Conservation (phyloP, 495 filamentous ascomycete species). For the Penicillium angulare region DNA sequence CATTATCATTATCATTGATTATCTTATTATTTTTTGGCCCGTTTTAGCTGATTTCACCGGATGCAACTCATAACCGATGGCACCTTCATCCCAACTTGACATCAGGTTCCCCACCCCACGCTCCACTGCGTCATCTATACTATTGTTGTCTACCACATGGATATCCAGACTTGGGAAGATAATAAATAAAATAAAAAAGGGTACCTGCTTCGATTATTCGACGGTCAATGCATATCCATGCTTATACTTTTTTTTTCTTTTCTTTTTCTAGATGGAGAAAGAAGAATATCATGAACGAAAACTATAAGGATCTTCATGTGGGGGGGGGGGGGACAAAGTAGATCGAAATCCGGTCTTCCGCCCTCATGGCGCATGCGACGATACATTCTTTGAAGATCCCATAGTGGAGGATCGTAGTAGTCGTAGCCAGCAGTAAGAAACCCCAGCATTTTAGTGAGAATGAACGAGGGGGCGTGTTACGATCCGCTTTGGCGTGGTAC, state of each 20-base stretch:
- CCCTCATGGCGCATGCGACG: slow-evolving; percentile 12
- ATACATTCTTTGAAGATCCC: slow-evolving; percentile 5
- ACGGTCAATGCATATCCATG: neutral
- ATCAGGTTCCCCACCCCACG: neutral
- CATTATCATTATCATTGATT: slow-evolving; percentile 14
- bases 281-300: neutral
- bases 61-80: slow-evolving; percentile 36
- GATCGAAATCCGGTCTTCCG: neutral
- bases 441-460: too few species aligned
- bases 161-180: neutral
- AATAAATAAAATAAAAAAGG: neutral
- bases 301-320: neutral
- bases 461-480: neutral
- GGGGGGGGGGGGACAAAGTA: neutral
- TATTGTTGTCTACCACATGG: slow-evolving; percentile 26
- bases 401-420: too few species aligned
- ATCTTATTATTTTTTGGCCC: slow-evolving; percentile 5
- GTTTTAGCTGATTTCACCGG: slow-evolving; percentile 17
- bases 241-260: too few species aligned
- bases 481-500: slow-evolving; percentile 1
- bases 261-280: too few species aligned
- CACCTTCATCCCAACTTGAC: slow-evolving; percentile 18
- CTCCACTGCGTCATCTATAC: neutral
- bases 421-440: too few species aligned
- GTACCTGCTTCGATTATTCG: neutral